phyloP scores from a whole-genome alignment of 2,329 filamentous ascomycete genomes.

The Trichoderma simmonsii region DNA sequence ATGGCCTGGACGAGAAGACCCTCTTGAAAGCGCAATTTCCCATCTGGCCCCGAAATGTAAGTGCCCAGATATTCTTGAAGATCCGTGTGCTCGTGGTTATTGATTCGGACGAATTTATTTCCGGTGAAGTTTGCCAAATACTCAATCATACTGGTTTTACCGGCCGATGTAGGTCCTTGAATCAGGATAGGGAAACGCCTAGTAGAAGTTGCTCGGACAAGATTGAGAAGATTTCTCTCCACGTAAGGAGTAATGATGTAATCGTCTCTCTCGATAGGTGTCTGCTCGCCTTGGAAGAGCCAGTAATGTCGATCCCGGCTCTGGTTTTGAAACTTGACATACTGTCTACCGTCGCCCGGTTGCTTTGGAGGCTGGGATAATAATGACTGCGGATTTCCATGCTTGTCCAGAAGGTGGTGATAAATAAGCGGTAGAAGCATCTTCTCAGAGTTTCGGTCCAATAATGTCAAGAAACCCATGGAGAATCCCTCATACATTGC shows the following conservation, averaged over 20 bases:
- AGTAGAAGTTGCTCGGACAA: slow-evolving; percentile 91
- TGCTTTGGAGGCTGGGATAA: slow-evolving; percentile 74
- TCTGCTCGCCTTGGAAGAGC: slow-evolving; percentile 71
- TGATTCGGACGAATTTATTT: slow-evolving; percentile 96
- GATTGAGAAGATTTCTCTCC: slow-evolving; percentile 87
- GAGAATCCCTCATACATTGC: slow-evolving; percentile 93
- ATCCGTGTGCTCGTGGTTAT: slow-evolving; percentile 99
- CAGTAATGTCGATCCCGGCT: slow-evolving; percentile 74
- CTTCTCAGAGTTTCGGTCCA: slow-evolving; percentile 78
- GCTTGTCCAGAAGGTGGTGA: slow-evolving; percentile 71
- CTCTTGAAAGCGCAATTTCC: slow-evolving; percentile 86
- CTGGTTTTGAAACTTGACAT: slow-evolving; percentile 73
- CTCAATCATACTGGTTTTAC: slow-evolving; percentile 99
- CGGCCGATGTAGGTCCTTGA: slow-evolving; percentile 93
- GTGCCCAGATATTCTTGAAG: slow-evolving; percentile 96
- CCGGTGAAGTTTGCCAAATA: slow-evolving; percentile 95
- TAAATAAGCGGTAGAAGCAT: slow-evolving; percentile 76
- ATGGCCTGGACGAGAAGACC: slow-evolving; percentile 90
- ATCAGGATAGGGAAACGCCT: slow-evolving; percentile 89
- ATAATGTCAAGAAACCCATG: slow-evolving; percentile 93
- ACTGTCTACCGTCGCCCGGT: slow-evolving; percentile 71
- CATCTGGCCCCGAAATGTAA: slow-evolving; percentile 82
- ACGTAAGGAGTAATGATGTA: slow-evolving; percentile 98
- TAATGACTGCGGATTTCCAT: slow-evolving; percentile 65
- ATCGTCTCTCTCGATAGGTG: slow-evolving; percentile 68